phyloP scores from a whole-genome alignment of 1,139 yeast genomes.

The Candida pseudoviswanathii region DNA sequence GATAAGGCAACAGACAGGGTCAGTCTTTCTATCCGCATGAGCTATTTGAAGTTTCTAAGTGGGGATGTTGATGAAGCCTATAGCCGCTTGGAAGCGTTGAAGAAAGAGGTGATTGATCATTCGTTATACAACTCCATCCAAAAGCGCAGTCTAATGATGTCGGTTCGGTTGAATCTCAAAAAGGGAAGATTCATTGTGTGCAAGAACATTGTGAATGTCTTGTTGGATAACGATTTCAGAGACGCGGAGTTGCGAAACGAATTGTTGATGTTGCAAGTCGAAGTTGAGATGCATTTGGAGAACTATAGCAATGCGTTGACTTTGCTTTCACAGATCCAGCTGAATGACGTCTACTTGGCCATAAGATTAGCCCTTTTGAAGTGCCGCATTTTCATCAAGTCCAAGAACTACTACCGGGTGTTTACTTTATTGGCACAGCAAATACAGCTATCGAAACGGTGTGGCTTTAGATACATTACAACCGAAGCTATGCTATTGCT shows the following conservation, averaged over 20 bases:
- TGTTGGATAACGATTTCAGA: constrained; percentile 28
- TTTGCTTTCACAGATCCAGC: constrained; percentile 27
- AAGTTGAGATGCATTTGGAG: constrained; percentile 30
- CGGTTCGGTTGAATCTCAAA: constrained; percentile 37
- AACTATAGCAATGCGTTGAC: constrained; percentile 39
- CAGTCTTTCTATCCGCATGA: constrained; percentile 39
- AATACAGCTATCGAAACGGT: constrained; percentile 39
- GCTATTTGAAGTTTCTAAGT: constrained; percentile 32
- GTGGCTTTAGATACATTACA: constrained; percentile 41
- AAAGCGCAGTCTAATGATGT: constrained; percentile 37
- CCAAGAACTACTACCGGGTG: constrained; percentile 43
- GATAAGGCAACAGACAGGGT: constrained; percentile 41
- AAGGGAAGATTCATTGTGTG: constrained; percentile 37
- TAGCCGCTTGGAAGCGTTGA: constrained; percentile 27
- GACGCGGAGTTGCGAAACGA: constrained; percentile 37
- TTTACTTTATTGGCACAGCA: constrained; percentile 48
- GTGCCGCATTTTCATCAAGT: constrained; percentile 38
- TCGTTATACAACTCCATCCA: constrained; percentile 42
- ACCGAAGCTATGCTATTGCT: constrained; percentile 44
- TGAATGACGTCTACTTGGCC: constrained; percentile 30
- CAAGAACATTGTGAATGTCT: constrained; percentile 22
- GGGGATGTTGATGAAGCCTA: constrained; percentile 44
- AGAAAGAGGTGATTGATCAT: constrained; percentile 22
- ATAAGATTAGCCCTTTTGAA: constrained; percentile 48
- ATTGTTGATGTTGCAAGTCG: constrained; percentile 27